Evolutionary conservation across 2,329 filamentous ascomycete species (phyloP), one percentile per base, ranked within the genome.

Genomic region (Xylogone sp.): DNA sequence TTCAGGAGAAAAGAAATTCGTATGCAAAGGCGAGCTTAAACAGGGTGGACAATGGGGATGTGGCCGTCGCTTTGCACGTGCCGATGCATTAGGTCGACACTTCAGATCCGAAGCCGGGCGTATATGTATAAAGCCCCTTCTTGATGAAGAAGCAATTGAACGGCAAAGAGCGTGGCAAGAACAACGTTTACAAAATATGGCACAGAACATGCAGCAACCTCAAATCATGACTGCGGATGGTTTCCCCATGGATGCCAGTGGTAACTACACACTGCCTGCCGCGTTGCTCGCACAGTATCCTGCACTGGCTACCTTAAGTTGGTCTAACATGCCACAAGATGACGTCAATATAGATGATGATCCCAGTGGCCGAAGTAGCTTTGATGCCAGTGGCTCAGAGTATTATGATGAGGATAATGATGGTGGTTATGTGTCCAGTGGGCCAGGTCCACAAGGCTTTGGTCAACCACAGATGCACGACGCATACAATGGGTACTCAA

Each of bases 1-100:
- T 65, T 95, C 90, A 0, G 94, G 94, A 42, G 94, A 99, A 73
- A 99, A 97, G 82, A 97, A 96, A 66, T 99, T 97, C 67, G 89
- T 97, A 7, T 99, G 94, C 72, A 91, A 90, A 60, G 94, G 94
- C 49, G 88, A 92, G 53, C 82, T 99, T 46, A 92, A 93, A 59
- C 83, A 83, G 2, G 85, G 86, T 45, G 86, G 86, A 4, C 83
- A 88, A 58, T 99, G 94, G 94, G 94, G 94, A 19, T 99, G 94
- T 61, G 90, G 90, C 3, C 82, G 94, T 55, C 83, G 92, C 9
- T 99, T 99, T 69, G 94, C 94, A 16, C 89, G 94, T 61, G 94
- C 94, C 4, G 94, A 99, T 73, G 94, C 94, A 4, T 78, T 99
- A 2, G 94, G 94, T 2, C 83, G 92, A 10, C 94, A 97, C 72